Evolutionary conservation across 345 rosid genomes (phyloP).

Genomic region (Bruguiera sexangula): DNA sequence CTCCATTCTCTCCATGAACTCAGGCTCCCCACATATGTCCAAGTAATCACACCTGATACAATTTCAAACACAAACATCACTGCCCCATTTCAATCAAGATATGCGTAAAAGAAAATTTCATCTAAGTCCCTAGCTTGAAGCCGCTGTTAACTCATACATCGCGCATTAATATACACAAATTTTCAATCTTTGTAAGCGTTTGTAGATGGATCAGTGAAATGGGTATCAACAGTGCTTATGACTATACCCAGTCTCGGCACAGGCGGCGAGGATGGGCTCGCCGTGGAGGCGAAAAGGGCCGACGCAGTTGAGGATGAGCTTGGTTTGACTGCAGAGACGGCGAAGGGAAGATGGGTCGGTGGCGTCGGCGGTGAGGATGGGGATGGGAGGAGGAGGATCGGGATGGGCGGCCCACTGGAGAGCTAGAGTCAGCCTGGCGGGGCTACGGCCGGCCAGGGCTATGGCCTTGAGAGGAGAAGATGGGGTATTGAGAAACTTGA

Average conservation of each 20-base stretch:
- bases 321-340: constrained; percentile 59
- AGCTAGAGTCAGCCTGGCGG: constrained; percentile 46
- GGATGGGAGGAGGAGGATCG: constrained; percentile 46
- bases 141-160: too few species aligned
- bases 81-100: background rate
- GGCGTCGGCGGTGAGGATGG: constrained; percentile 65
- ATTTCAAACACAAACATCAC: background rate
- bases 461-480: constrained; percentile 58
- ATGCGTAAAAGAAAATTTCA: background rate
- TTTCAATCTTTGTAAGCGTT: background rate
- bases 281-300: constrained; percentile 84
- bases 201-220: too few species aligned
- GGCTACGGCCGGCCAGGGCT: constrained; percentile 84
- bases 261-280: constrained; percentile 79
- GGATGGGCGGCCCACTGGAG: constrained; percentile 79
- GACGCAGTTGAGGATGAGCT: constrained; percentile 76
- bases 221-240: background rate
- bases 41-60: constrained; percentile 72
- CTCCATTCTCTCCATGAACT: constrained; percentile 88
- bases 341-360: constrained; percentile 67
- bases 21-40: constrained; percentile 94
- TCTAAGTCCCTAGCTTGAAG: too few species aligned
- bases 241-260: constrained; percentile 61
- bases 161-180: background rate
- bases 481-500: constrained; percentile 21